Evolutionary conservation across 2,329 filamentous ascomycete species (phyloP).

Genomic region (Truncatella angustata): DNA sequence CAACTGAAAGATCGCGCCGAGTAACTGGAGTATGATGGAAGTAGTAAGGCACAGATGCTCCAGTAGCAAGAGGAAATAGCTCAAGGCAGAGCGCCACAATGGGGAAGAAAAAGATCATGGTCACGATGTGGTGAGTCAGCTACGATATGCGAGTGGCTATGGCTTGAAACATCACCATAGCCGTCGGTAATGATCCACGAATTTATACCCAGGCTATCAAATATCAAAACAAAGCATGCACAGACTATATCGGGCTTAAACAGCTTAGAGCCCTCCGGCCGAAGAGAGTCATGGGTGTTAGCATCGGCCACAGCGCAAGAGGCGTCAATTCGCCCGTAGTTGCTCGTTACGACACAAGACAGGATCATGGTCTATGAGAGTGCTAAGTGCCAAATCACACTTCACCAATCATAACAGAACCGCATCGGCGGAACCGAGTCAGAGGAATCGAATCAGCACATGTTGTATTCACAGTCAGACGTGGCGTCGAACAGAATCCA

Average conservation of each 20-base stretch:
- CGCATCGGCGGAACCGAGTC: neutral
- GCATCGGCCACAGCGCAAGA: neutral
- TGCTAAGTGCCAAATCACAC: neutral
- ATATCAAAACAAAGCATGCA: neutral
- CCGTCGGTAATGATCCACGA: neutral
- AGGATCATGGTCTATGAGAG: neutral
- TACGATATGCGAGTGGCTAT: neutral
- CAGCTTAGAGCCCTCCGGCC: neutral
- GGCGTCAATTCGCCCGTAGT: neutral
- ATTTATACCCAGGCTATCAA: neutral
- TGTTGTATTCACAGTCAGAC: no score
- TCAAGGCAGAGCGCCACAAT: neutral
- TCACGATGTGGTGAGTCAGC: neutral
- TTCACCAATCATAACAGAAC: no score
- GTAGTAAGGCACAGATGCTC: neutral
- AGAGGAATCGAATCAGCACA: neutral
- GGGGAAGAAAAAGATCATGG: neutral
- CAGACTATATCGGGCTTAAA: neutral
- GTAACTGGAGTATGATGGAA: neutral
- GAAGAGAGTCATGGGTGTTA: neutral
- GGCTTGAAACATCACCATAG: neutral
- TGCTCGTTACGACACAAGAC: neutral
- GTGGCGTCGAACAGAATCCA: no score
- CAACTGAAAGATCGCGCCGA: neutral
- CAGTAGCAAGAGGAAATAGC: neutral